Percentiles rank a stretch among this genome's conserved stretches.
Evolutionary conservation across 441 rosid species (phyloP).

Genomic region (Gossypium davidsonii): DNA sequence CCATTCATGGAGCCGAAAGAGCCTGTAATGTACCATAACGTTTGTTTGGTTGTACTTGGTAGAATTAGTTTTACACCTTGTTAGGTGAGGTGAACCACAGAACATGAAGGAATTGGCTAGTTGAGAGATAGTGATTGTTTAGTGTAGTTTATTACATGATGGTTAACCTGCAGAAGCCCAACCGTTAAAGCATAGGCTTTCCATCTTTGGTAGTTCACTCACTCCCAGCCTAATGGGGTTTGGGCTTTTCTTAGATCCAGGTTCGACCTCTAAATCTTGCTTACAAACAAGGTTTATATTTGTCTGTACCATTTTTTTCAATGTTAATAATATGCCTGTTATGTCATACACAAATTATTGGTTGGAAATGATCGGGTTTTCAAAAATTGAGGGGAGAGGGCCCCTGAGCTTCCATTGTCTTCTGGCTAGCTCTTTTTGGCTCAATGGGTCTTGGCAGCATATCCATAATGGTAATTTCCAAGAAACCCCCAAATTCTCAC

Average conservation of each 20-base stretch:
- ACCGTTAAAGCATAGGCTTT: not conserved
- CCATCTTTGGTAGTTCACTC: too few species aligned
- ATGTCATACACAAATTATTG: too few species aligned
- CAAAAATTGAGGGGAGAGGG: too few species aligned
- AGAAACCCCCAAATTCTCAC: too few species aligned
- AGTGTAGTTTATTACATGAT: not conserved
- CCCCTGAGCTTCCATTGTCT: too few species aligned
- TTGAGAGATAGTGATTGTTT: not conserved
- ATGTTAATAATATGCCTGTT: too few species aligned
- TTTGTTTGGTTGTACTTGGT: not conserved
- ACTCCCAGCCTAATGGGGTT: not conserved
- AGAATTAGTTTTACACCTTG: not conserved
- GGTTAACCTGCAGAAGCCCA: not conserved
- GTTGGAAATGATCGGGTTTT: too few species aligned
- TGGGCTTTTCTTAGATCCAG: not conserved
- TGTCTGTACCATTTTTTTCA: too few species aligned
- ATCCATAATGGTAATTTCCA: too few species aligned
- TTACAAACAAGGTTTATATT: not conserved
- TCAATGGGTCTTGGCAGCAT: too few species aligned
- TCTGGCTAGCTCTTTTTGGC: too few species aligned
- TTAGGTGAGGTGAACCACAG: not conserved
- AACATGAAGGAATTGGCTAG: not conserved
- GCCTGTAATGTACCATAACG: not conserved
- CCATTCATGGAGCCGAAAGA: not conserved
- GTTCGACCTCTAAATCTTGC: not conserved